Percentiles rank a stretch among this genome's conserved stretches.
Conservation (phyloP, 768 basidiomycete species). For the Asterophora lycoperdoides region DNA sequence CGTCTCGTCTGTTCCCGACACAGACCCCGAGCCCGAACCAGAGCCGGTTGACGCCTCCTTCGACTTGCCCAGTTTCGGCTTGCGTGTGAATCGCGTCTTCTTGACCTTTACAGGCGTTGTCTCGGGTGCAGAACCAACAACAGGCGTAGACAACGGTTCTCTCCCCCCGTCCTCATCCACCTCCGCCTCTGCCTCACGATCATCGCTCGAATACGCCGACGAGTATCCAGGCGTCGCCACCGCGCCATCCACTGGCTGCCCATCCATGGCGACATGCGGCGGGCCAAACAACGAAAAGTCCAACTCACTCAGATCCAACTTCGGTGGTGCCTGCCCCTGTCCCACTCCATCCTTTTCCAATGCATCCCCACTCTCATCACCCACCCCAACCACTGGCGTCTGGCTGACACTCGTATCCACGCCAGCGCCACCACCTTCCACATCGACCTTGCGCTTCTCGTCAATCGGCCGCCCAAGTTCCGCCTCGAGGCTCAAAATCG, state of each 20-base stretch:
- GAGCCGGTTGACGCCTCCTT: constrained; percentile 13
- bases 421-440: constrained; percentile 30
- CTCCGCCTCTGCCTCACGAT: constrained; percentile 36
- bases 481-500: constrained; percentile 79
- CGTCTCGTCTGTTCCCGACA: constrained; percentile 23
- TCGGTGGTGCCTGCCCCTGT: constrained; percentile 30
- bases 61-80: constrained; percentile 14
- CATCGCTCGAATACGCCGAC: constrained; percentile 40
- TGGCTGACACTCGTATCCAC: constrained; percentile 46
- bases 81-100: constrained; percentile 14
- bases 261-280: constrained; percentile 17
- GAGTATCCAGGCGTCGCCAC: constrained; percentile 15
- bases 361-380: constrained; percentile 9
- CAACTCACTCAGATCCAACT: constrained; percentile 44
- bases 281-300: constrained; percentile 56
- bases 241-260: too few relatives aligned
- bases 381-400: constrained; percentile 43
- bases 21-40: constrained; percentile 6
- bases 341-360: constrained; percentile 28
- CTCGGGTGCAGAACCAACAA: constrained; percentile 6
- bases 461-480: constrained; percentile 70
- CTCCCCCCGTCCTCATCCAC: constrained; percentile 12
- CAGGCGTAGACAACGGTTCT: background rate
- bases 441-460: constrained; percentile 66
- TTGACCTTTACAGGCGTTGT: background rate